A percentile compares a stretch with the other conserved stretches of the same genome.
Evolutionary conservation across 2,329 filamentous ascomycete species (phyloP).

Genomic region (Beauveria scarabaeidicola): DNA sequence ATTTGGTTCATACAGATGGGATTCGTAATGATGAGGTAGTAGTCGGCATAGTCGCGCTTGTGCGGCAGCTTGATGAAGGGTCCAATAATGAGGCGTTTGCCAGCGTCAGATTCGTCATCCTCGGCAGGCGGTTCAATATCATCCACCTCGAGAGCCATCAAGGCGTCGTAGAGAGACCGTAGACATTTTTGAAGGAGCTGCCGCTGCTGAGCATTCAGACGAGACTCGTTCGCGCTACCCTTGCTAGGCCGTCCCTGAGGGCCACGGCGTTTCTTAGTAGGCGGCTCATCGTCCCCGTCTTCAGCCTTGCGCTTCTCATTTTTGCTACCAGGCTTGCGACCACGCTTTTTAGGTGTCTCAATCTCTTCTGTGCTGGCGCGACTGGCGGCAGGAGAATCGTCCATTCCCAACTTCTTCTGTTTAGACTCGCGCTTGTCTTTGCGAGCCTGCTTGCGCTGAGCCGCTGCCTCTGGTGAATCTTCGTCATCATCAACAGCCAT

Average conservation of each 20-base stretch:
- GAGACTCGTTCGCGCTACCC: constrained; percentile 28
- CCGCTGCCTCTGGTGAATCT: constrained; percentile 85
- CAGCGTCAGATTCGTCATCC: constrained; percentile 49
- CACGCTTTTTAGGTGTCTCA: constrained; percentile 71
- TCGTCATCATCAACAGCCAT: constrained; percentile 97
- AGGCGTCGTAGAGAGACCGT: constrained; percentile 64
- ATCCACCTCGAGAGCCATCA: constrained; percentile 80
- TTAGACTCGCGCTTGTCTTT: constrained; percentile 74
- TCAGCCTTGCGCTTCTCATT: constrained; percentile 84
- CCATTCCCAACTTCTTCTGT: constrained; percentile 47
- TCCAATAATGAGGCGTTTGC: constrained; percentile 76
- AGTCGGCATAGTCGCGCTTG: constrained; percentile 85
- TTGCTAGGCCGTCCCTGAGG: constrained; percentile 63
- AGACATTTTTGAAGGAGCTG: constrained; percentile 72
- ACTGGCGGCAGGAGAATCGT: constrained; percentile 71
- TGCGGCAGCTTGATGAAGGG: constrained; percentile 89
- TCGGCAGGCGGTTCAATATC: constrained; percentile 50
- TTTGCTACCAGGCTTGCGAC: constrained; percentile 66
- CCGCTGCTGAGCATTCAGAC: constrained; percentile 61
- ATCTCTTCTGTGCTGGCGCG: constrained; percentile 75
- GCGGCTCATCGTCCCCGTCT: constrained; percentile 67
- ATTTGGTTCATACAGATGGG: constrained; percentile 97
- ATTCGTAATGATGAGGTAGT: constrained; percentile 85
- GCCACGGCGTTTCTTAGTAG: constrained; percentile 69
- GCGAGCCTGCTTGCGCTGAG: constrained; percentile 78